phyloP scores from a whole-genome alignment of 1,284 basidiomycete genomes.

The Clitocybe nebularis region DNA sequence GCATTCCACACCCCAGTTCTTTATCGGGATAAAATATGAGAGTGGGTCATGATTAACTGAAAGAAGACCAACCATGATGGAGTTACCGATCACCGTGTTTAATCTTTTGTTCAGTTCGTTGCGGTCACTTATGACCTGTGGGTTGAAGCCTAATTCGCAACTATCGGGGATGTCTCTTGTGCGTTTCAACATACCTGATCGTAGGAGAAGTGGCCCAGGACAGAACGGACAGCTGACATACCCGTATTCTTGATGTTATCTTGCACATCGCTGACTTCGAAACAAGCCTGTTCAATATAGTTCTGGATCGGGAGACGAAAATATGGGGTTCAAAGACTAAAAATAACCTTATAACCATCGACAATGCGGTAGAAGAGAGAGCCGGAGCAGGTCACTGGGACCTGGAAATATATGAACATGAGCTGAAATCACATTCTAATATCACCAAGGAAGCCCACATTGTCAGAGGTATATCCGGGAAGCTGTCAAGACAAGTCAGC shows the following conservation, averaged over 20 bases:
- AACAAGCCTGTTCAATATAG: slow-evolving; percentile 33
- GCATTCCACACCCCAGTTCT: slow-evolving; percentile 54
- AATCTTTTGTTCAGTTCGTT: slow-evolving; percentile 47
- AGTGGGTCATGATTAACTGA: background rate
- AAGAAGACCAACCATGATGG: slow-evolving; percentile 32
- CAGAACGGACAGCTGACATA: slow-evolving; percentile 46
- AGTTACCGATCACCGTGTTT: slow-evolving; percentile 43
- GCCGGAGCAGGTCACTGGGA: slow-evolving; percentile 45
- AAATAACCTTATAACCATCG: slow-evolving; percentile 40
- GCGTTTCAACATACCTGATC: slow-evolving; percentile 28
- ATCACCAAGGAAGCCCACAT: slow-evolving; percentile 25
- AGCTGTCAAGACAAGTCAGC: slow-evolving; percentile 23
- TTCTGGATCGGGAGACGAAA: background rate
- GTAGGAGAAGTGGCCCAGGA: slow-evolving; percentile 45
- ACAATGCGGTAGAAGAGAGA: slow-evolving; percentile 47
- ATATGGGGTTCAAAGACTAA: background rate
- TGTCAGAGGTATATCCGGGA: slow-evolving; percentile 48
- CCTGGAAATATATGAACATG: slow-evolving; percentile 17
- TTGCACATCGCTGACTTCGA: slow-evolving; percentile 42
- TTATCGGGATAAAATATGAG: slow-evolving; percentile 1
- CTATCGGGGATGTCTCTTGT: background rate
- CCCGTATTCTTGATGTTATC: slow-evolving; percentile 46
- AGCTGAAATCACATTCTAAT: background rate
- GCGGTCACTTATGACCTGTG: slow-evolving; percentile 45
- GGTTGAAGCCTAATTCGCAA: background rate